phyloP scores from a whole-genome alignment of 768 basidiomycete species.

The Candolleomyces aberdarensis region DNA sequence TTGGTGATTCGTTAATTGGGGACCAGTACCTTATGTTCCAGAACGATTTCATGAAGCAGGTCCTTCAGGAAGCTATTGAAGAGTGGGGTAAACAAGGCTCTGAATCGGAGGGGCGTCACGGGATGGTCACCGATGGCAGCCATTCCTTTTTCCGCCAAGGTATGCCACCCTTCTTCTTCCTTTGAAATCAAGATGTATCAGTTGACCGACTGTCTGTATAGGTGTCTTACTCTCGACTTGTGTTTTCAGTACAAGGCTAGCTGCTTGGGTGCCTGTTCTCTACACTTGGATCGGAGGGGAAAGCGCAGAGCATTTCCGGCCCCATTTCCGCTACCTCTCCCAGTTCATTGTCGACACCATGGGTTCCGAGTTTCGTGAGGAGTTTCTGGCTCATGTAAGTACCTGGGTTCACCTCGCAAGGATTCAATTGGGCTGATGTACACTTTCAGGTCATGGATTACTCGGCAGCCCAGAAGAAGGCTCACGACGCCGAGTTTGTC shows the following conservation, averaged over 20 bases:
- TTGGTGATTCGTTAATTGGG: not conserved
- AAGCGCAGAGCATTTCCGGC: conserved; percentile 17
- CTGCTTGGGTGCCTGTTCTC: conserved; percentile 19
- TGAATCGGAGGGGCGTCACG: conserved; percentile 12
- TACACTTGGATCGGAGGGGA: conserved; percentile 20
- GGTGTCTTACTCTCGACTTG: conserved; percentile 20
- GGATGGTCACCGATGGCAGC: conserved; percentile 22
- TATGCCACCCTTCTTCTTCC: no score
- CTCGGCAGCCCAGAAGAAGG: not conserved
- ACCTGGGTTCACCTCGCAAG: not conserved
- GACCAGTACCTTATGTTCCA: conserved; percentile 10
- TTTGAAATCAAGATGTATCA: no score
- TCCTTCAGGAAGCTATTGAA: conserved; percentile 13
- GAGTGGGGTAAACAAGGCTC: conserved; percentile 7
- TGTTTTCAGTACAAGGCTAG: conserved; percentile 9
- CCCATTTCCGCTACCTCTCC: not conserved
- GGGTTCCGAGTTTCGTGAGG: not conserved
- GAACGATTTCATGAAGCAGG: conserved; percentile 18
- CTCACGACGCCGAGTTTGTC: not conserved
- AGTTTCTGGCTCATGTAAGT: not conserved
- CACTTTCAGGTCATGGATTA: not conserved
- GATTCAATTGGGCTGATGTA: not conserved
- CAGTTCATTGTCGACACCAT: not conserved
- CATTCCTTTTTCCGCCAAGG: conserved; percentile 18
- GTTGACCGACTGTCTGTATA: no score